A percentile compares a stretch with the other conserved stretches of the same genome.
These are phyloP conservation scores for Zizania latifolia DNA, from an alignment of 176 grass and related monocot species.

Conservation along the genomic window DNA sequence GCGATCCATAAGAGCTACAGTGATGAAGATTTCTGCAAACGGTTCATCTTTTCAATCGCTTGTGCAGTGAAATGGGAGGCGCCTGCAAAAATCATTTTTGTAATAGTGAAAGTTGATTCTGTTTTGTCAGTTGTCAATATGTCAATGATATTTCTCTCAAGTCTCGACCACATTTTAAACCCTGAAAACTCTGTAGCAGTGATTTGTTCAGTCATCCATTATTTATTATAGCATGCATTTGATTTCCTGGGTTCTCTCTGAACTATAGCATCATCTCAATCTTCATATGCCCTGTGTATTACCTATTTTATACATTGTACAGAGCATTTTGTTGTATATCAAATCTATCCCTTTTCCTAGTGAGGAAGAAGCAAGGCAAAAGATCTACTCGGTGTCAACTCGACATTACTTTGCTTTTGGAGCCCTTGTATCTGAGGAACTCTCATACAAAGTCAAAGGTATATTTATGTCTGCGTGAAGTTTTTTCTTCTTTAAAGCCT, in stretches of 20 bases:
- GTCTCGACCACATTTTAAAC: not conserved
- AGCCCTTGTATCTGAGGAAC: constrained; percentile 65
- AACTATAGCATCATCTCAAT: not conserved
- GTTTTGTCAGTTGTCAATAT: not conserved
- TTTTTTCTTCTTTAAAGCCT: too few species aligned
- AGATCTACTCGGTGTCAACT: constrained; percentile 91
- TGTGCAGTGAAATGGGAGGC: too few species aligned
- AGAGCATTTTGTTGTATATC: not conserved
- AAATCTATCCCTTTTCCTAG: constrained; percentile 28
- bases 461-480: constrained; percentile 2
- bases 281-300: not conserved
- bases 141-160: not conserved
- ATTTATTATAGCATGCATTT: not conserved
- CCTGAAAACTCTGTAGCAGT: not conserved
- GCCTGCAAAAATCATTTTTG: too few species aligned
- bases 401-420: constrained; percentile 89
- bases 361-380: constrained; percentile 70
- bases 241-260: not conserved
- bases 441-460: constrained; percentile 74
- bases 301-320: not conserved
- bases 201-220: not conserved
- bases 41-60: too few species aligned
- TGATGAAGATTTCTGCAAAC: not conserved
- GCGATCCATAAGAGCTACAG: too few species aligned
- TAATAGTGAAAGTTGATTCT: too few species aligned